Base-by-base conservation (phyloP, 2,329 filamentous ascomycete species). In the Nemania serpens region DNA sequence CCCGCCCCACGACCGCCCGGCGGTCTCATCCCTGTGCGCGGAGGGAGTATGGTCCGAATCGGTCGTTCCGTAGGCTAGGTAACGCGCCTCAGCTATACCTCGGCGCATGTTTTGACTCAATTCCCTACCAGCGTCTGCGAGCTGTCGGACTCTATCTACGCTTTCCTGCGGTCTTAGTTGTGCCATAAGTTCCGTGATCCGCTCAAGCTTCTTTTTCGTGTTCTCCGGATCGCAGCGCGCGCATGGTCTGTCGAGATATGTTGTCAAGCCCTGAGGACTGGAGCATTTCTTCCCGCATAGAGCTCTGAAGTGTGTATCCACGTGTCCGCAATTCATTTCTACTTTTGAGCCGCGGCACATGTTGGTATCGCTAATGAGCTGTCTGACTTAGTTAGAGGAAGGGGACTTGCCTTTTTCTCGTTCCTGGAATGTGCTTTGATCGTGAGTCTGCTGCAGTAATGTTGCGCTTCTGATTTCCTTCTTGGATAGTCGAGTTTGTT, bases 191-290 rank as follows among this genome's bases (percentile, higher is more conserved):
- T 63, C 61, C 0, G 49, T 45, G 2, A 36, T 33, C 15, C 9
- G 42, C 34, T 55, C 43, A 11, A 10, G 33, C 12, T 18, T n/a
- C 18, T 49, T 17, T 15, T 49, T 29, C 11, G 18, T 25, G 18
- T 42, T 17, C 34, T 68, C 68, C 0, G 73, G 70, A 51, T 78
- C 75, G 61, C 77, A 79, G 5, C 62, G 52, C 7, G 75, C 72
- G 66, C 76, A 79, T n/a, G 73, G 75, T 63, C 76, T 75, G 43
- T 72, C 59, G 45, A 78, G 53, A 56, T 69, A 70, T 12, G 58
- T 60, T 22, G 57, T 59, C 34, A 64, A 61, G 5, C 54, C 59
- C 17, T 43, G 36, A 7, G 42, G 51, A 0, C 45, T 39, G 18
- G 52, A 17, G 29, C 54, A 66, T n/a, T 39, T n/a, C 3, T 33